Evolutionary conservation across 257 asterid species (phyloP), one percentile per base, ranked within the genome.

Genomic region (Jacaranda copaia): DNA sequence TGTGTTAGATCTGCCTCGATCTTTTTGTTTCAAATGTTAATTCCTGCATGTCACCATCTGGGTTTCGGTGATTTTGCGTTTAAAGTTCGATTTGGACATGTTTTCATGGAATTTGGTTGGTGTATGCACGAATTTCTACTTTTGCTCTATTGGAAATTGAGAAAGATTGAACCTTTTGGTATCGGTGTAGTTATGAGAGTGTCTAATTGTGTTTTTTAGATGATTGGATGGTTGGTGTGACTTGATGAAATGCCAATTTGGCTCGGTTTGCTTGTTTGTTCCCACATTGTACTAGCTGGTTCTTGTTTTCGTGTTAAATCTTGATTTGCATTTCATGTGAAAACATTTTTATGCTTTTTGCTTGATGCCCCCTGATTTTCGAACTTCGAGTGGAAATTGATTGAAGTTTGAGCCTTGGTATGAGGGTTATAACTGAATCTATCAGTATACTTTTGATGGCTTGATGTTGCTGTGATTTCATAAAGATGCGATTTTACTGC

Each of bases 1-100:
- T 62, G 3, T 59, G 42, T 77, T 70, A 53, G 87, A 80, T 76
- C 91, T 73, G 86, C n/a, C 53, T 48, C 65, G 83, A 82, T 73
- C 69, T 80, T 42, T 65, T 55, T 48, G 61, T 83, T 76, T 78
- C 77, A 58, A 16, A 74, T 32, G 49, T 35, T 68, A 15, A 49
- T 76, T 75, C 38, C 11, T 39, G 18, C 46, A 38, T 43, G 42
- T 32, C 39, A 35, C 46, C 43, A 16, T 61, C 42, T 67, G 58
- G 35, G 61, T 10, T 69, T 40, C 4, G 70, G 25, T 78, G 63
- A 57, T 7, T 18, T 61, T 51, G 63, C 65, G 48, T 75, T 52
- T 32, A 8, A 25, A 62, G 36, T 19, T 74, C 55, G 68, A 65
- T 61, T 72, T 81, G 55, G 59, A 14, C 52, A 56, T 20, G 74